Percentiles rank a stretch among this genome's conserved stretches.
Evolutionary conservation across 345 rosid genomes (phyloP).

Genomic region (Lepidium africanum): DNA sequence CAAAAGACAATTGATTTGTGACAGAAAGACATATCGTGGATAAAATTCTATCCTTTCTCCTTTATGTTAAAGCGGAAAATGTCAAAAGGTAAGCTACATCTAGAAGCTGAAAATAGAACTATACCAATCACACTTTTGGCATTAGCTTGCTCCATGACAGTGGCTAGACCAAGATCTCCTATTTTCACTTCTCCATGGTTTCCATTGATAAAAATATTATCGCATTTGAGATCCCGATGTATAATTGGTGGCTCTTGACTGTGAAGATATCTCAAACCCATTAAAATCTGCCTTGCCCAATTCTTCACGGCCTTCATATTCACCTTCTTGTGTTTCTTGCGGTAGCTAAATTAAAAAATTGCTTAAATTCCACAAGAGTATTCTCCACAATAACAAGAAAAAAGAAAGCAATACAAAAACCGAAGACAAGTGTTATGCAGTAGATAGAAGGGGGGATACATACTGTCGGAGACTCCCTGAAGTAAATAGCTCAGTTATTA

Average conservation of each 20-base stretch:
- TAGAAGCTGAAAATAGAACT: conserved; percentile 15
- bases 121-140: conserved; percentile 95
- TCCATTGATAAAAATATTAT: conserved; percentile 90
- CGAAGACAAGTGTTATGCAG: not conserved
- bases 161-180: conserved; percentile 96
- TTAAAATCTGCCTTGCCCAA: conserved; percentile 89
- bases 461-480: conserved; percentile 94
- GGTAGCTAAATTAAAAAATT: conserved; percentile 47
- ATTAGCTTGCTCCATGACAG: conserved; percentile 78
- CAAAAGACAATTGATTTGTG: not conserved
- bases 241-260: conserved; percentile 76
- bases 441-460: conserved; percentile 31
- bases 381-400: not conserved
- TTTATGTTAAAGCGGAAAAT: not conserved
- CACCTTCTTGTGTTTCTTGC: conserved; percentile 82
- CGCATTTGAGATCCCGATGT: conserved; percentile 93
- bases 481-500: conserved; percentile 87
- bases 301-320: conserved; percentile 79
- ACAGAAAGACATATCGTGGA: not conserved
- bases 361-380: conserved; percentile 12
- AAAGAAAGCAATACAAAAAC: not conserved
- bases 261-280: conserved; percentile 76
- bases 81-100: not conserved
- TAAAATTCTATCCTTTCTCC: not conserved
- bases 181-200: conserved; percentile 95